These are phyloP conservation scores for Kluyveromyces starmeri DNA, from an alignment of 805 yeast genomes.

Conservation along the genomic window DNA sequence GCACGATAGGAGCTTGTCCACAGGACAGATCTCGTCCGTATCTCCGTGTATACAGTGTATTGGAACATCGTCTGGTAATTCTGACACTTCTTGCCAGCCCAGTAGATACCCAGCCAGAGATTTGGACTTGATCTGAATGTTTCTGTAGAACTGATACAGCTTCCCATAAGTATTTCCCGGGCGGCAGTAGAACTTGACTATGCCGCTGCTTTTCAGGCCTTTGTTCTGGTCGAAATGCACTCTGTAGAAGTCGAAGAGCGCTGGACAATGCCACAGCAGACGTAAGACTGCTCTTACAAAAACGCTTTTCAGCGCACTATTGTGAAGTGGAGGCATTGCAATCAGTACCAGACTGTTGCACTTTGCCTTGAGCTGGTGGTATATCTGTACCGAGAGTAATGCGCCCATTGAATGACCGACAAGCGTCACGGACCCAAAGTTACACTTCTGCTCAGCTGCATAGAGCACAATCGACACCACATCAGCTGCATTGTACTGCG, in stretches of 20 bases:
- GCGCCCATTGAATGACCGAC: conserved; percentile 76
- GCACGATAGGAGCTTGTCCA: conserved; percentile 1
- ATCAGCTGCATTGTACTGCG: conserved; percentile 15
- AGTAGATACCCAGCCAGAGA: conserved; percentile 22
- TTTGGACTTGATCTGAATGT: conserved; percentile 23
- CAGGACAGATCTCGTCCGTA: conserved; percentile 20
- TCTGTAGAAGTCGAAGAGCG: conserved; percentile 24
- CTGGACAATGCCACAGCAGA: conserved; percentile 15
- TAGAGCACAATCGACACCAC: conserved; percentile 9
- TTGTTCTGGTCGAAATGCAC: conserved; percentile 23
- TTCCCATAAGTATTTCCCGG: conserved; percentile 16
- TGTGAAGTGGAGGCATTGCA: conserved; percentile 38
- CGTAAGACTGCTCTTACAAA: conserved; percentile 3
- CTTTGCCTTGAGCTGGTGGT: conserved; percentile 21
- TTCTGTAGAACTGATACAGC: conserved; percentile 24
- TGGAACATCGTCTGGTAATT: conserved; percentile 1
- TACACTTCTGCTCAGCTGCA: conserved; percentile 8
- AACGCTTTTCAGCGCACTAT: conserved; percentile 10
- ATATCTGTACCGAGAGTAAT: conserved; percentile 41
- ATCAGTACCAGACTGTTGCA: conserved; percentile 30
- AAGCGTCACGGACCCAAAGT: conserved; percentile 25
- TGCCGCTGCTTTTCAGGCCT: conserved; percentile 27
- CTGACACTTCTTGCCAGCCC: conserved; percentile 20
- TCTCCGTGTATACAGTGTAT: conserved; percentile 25
- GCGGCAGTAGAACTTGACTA: conserved; percentile 18